Percentiles rank a stretch among this genome's conserved stretches.
phyloP scores from a whole-genome alignment of 495 filamentous ascomycete genomes.

The Neurospora pannonica region DNA sequence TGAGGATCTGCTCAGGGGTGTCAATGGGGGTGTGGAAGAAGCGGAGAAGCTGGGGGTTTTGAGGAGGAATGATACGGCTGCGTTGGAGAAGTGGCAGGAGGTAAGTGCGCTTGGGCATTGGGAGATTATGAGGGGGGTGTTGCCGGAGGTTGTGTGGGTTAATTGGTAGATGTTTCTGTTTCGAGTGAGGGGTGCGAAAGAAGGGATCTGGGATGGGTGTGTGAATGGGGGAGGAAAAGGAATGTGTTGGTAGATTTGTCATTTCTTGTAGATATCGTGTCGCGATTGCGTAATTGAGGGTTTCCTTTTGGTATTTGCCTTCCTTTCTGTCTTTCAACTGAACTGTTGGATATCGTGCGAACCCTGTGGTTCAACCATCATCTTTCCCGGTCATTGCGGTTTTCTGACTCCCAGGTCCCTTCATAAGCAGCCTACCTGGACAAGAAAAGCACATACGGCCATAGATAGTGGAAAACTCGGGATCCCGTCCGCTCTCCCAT shows the following conservation, averaged over 20 bases:
- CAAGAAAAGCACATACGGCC: neutral
- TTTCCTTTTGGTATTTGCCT: neutral
- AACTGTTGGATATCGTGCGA: neutral
- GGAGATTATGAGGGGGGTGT: conserved; percentile 77
- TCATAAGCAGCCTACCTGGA: too few relatives aligned
- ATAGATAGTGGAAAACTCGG: conserved; percentile 15
- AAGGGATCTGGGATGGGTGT: neutral
- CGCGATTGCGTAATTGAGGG: neutral
- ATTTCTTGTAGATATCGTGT: neutral
- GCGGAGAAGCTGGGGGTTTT: conserved; percentile 38
- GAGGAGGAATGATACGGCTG: conserved; percentile 44
- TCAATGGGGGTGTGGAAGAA: conserved; percentile 10
- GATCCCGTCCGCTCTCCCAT: conserved; percentile 39
- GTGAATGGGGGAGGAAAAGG: neutral
- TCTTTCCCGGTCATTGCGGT: neutral
- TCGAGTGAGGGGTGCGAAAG: neutral
- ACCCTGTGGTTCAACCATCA: neutral
- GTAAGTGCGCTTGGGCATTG: conserved; percentile 75
- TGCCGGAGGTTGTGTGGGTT: conserved; percentile 78
- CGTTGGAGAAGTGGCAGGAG: conserved; percentile 60
- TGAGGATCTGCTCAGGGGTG: conserved; percentile 6
- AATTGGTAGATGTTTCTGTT: conserved; percentile 53
- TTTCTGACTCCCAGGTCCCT: neutral
- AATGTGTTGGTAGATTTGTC: neutral
- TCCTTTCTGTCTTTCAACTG: neutral